phyloP scores from a whole-genome alignment of 805 yeast genomes.

The Hanseniaspora nectarophila region DNA sequence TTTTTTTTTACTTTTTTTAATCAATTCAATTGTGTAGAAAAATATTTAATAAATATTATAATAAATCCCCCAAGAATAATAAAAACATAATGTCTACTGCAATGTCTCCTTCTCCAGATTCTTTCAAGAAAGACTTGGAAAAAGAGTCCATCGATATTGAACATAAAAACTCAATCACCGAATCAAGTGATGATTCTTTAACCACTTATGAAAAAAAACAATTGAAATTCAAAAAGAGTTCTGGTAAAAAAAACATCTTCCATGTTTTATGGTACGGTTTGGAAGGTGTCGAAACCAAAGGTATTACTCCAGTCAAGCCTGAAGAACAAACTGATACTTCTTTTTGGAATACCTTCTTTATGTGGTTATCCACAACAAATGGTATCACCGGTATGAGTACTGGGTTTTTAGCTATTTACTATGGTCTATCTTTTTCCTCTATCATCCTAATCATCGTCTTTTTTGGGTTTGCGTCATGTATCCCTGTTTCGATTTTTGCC shows the following conservation, averaged over 20 bases:
- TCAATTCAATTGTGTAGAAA: too few relatives aligned
- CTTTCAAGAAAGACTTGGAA: neutral
- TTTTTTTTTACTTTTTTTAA: too few relatives aligned
- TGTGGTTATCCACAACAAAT: constrained; percentile 88
- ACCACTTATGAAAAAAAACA: neutral
- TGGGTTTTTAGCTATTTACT: constrained; percentile 60
- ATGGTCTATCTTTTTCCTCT: constrained; percentile 62
- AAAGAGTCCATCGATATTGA: neutral
- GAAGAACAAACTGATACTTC: constrained; percentile 34
- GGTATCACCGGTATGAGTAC: constrained; percentile 72
- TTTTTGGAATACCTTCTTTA: constrained; percentile 39
- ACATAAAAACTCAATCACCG: neutral
- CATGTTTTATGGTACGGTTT: constrained; percentile 58
- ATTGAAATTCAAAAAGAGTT: neutral
- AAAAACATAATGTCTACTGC: neutral
- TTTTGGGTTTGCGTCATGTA: constrained; percentile 59
- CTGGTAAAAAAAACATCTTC: constrained; percentile 39
- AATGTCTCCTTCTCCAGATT: neutral
- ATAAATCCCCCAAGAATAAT: too few relatives aligned
- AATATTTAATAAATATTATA: too few relatives aligned
- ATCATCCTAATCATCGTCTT: constrained; percentile 54
- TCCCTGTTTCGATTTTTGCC: constrained; percentile 73
- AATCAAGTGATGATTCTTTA: neutral
- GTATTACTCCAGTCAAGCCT: constrained; percentile 44
- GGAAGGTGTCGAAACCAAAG: constrained; percentile 37